These are phyloP conservation scores for Ustilago tritici DNA, from an alignment of 1,284 basidiomycete genomes.

Conservation along the genomic window DNA sequence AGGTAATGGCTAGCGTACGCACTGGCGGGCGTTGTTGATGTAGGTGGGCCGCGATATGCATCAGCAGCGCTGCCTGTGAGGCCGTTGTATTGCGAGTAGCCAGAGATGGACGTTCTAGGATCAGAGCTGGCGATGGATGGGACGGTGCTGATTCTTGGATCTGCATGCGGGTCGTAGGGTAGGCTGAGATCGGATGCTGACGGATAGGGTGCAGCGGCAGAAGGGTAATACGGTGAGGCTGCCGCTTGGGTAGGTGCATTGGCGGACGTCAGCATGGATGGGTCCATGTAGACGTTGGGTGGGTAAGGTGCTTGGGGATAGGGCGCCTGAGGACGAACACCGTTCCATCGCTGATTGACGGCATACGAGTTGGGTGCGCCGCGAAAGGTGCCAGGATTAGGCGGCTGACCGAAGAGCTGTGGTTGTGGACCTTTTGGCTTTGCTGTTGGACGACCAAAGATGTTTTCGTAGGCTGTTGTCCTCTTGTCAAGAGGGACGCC, in stretches of 20 bases:
- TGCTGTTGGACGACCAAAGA: conserved; percentile 64
- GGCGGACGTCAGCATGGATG: conserved; percentile 20
- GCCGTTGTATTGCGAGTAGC: conserved; percentile 34
- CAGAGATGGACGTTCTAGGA: conserved; percentile 31
- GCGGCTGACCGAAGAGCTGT: conserved; percentile 25
- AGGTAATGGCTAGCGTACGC: conserved; percentile 47
- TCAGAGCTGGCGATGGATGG: conserved; percentile 37
- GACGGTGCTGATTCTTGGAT: conserved; percentile 32
- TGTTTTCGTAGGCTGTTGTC: conserved; percentile 66
- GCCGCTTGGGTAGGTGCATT: conserved; percentile 14
- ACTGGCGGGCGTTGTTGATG: conserved; percentile 34
- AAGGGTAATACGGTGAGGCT: conserved; percentile 29
- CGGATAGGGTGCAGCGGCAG: conserved; percentile 18
- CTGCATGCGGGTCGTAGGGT: conserved; percentile 26
- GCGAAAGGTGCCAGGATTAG: conserved; percentile 25
- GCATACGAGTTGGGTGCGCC: conserved; percentile 41
- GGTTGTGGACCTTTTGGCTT: conserved; percentile 60
- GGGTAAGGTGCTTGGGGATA: conserved; percentile 24
- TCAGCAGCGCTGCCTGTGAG: conserved; percentile 43
- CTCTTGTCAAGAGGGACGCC: conserved; percentile 60
- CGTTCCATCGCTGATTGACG: conserved; percentile 51
- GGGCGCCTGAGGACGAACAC: conserved; percentile 10
- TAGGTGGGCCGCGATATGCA: conserved; percentile 24
- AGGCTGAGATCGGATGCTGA: conserved; percentile 10
- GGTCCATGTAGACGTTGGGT: conserved; percentile 31